Conservation (phyloP, 179 eudicot genomes). For the Carnegiea gigantea region DNA sequence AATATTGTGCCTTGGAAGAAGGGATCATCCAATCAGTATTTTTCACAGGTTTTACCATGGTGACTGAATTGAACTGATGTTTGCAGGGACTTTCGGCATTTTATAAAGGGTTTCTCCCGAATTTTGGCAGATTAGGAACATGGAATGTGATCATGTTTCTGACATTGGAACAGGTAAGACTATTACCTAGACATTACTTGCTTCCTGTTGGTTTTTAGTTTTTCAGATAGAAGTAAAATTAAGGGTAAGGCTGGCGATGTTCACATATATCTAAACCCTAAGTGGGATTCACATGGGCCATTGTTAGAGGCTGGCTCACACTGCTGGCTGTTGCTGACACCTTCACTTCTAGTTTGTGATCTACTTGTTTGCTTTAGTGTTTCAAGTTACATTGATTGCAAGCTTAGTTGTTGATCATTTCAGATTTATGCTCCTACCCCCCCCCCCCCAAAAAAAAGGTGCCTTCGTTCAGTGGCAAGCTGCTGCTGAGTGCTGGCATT, state of each 20-base stretch:
- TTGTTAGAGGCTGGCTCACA: neutral
- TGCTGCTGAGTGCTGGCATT: neutral
- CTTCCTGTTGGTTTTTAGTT: neutral
- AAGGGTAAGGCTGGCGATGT: neutral
- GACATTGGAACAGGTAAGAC: slow-evolving; percentile 75
- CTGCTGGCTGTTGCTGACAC: neutral
- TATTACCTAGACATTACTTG: neutral
- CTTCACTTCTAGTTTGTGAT: neutral
- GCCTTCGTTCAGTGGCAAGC: neutral
- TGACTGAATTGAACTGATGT: neutral
- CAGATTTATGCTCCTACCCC: neutral
- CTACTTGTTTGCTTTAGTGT: neutral
- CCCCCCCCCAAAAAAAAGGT: neutral
- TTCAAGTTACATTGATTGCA: neutral
- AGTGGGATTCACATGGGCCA: neutral
- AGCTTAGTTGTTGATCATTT: neutral
- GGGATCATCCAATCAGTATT: neutral
- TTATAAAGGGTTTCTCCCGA: slow-evolving; percentile 82
- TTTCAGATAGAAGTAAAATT: neutral
- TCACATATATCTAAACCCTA: neutral
- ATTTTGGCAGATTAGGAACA: slow-evolving; percentile 72
- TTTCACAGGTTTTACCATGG: slow-evolving; percentile 1
- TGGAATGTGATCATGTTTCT: slow-evolving; percentile 88
- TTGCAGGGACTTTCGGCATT: slow-evolving; percentile 78
- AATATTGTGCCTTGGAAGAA: neutral